Conservation (phyloP, 306 rosid genomes). For the Castanea crenata region DNA sequence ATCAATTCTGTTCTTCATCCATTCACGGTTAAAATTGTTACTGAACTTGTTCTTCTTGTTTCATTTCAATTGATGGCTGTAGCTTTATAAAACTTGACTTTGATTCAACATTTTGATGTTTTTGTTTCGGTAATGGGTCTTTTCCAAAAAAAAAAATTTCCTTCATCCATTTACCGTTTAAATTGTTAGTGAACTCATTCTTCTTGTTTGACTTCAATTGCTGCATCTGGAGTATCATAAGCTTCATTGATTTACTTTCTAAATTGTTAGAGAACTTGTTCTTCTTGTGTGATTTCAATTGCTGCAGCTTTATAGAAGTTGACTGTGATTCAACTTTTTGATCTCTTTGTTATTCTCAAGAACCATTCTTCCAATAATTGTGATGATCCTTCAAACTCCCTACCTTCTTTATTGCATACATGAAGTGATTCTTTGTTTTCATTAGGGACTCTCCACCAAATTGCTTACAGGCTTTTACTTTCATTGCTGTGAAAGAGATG, state of each 20-base stretch:
- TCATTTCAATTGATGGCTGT: conserved; percentile 28
- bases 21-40: conserved; percentile 6
- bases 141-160: no score
- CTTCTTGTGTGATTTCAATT: conserved; percentile 2
- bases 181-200: conserved; percentile 7
- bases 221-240: no score
- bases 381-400: conserved; percentile 63
- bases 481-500: conserved; percentile 63
- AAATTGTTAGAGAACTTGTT: neutral
- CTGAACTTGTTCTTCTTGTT: neutral
- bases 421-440: conserved; percentile 85
- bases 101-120: conserved; percentile 86
- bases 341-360: conserved; percentile 82
- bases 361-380: conserved; percentile 49
- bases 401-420: conserved; percentile 62
- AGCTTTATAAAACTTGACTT: conserved; percentile 93
- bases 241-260: no score
- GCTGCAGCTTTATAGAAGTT: conserved; percentile 87
- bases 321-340: conserved; percentile 91
- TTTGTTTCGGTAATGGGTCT: neutral
- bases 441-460: conserved; percentile 82
- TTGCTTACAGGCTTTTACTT: conserved; percentile 90
- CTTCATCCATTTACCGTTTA: neutral
- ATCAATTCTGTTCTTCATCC: no score
- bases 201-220: no score